Evolutionary conservation across 176 grass and related monocot species (phyloP).

Genomic region (Triticum turgidum): DNA sequence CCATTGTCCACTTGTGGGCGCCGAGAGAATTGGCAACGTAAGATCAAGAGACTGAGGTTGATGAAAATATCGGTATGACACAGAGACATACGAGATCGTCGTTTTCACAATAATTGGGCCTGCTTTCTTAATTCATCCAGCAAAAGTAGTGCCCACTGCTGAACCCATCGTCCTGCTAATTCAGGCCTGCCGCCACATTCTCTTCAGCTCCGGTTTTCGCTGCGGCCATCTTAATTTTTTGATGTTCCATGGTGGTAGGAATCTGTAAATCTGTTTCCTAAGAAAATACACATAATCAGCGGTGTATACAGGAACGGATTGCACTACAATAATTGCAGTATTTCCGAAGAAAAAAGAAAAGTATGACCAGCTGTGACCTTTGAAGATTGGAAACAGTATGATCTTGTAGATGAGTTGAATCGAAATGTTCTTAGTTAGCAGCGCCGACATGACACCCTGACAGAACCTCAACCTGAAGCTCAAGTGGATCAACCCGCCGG

Average conservation of each 20-base stretch:
- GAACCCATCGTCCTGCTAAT: not conserved
- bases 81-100: not conserved
- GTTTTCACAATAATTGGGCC: conserved; percentile 29
- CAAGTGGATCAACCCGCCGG: not conserved
- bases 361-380: not conserved
- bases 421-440: not conserved
- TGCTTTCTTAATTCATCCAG: conserved; percentile 4
- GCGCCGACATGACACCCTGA: not conserved
- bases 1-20: not conserved
- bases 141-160: not conserved
- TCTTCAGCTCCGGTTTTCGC: not conserved
- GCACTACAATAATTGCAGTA: not conserved
- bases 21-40: not conserved
- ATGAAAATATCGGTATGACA: not conserved
- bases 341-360: not conserved
- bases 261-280: too few species aligned
- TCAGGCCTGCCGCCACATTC: conserved; percentile 17
- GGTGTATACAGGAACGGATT: not conserved
- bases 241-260: too few species aligned
- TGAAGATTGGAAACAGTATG: not conserved
- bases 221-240: not conserved
- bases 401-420: not conserved
- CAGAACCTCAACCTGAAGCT: not conserved
- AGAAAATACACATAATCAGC: not conserved
- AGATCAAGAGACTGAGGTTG: not conserved